Conservation (phyloP, 257 asterid species). For the Solanum appendiculatum region DNA sequence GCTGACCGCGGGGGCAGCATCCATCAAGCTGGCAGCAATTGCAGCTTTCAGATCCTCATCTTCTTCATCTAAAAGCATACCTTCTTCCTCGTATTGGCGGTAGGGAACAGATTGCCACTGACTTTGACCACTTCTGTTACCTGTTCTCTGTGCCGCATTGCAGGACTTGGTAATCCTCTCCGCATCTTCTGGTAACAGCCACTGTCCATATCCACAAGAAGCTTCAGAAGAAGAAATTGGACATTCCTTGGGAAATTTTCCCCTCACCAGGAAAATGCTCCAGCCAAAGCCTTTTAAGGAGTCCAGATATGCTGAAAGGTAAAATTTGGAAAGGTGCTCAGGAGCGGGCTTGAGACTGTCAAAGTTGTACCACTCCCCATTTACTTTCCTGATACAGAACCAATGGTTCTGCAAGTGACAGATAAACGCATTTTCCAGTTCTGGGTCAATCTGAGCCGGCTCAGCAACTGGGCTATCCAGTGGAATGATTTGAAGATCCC, state of each 20-base stretch:
- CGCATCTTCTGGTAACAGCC: slow-evolving; percentile 92
- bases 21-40: slow-evolving; percentile 84
- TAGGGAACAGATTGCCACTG: slow-evolving; percentile 12
- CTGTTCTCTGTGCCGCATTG: slow-evolving; percentile 31
- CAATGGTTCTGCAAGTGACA: slow-evolving; percentile 93
- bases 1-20: slow-evolving; percentile 32
- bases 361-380: slow-evolving; percentile 65
- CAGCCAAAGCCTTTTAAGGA: slow-evolving; percentile 77
- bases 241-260: slow-evolving; percentile 81
- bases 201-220: slow-evolving; percentile 82
- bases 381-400: slow-evolving; percentile 92
- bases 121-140: slow-evolving; percentile 6
- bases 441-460: slow-evolving; percentile 87
- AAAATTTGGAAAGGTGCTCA: slow-evolving; percentile 89
- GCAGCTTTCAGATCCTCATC: slow-evolving; percentile 97
- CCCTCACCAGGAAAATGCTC: slow-evolving; percentile 91
- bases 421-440: slow-evolving; percentile 76
- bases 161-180: slow-evolving; percentile 76
- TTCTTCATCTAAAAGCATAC: slow-evolving; percentile 33
- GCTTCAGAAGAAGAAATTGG: slow-evolving; percentile 72
- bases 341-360: slow-evolving; percentile 53
- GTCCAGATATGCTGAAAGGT: slow-evolving; percentile 94
- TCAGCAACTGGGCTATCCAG: slow-evolving; percentile 90
- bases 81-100: slow-evolving; percentile 18
- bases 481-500: slow-evolving; percentile 92